Percentiles rank a stretch among this genome's conserved stretches.
phyloP scores from a whole-genome alignment of 768 basidiomycete genomes.

The Tremella fuciformis region DNA sequence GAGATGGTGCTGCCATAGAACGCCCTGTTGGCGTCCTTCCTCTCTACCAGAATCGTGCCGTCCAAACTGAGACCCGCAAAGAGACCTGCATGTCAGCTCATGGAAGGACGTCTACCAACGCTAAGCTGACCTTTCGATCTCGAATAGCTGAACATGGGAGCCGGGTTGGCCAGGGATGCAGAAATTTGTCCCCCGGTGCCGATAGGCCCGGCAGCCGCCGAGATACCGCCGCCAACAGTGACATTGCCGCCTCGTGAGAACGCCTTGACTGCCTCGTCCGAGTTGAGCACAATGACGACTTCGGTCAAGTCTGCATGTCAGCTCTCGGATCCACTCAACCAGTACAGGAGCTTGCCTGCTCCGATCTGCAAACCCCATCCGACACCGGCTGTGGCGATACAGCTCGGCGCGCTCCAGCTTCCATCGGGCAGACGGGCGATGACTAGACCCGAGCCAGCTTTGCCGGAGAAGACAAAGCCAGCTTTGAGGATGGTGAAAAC shows the following conservation, averaged over 20 bases:
- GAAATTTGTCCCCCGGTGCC: slow-evolving; percentile 90
- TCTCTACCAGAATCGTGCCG: slow-evolving; percentile 88
- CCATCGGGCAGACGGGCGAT: slow-evolving; percentile 90
- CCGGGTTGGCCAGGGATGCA: slow-evolving; percentile 70
- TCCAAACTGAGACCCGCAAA: slow-evolving; percentile 93
- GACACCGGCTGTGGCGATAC: slow-evolving; percentile 88
- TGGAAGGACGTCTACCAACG: not conserved
- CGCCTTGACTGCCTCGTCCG: slow-evolving; percentile 89
- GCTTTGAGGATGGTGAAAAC: slow-evolving; percentile 86
- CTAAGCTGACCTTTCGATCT: slow-evolving; percentile 75
- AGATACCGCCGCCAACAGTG: slow-evolving; percentile 73
- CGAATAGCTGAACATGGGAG: slow-evolving; percentile 96
- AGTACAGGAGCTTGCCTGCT: slow-evolving; percentile 70
- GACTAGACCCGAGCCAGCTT: slow-evolving; percentile 88
- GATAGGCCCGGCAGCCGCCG: slow-evolving; percentile 83
- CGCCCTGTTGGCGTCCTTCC: slow-evolving; percentile 92
- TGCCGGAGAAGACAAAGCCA: slow-evolving; percentile 91
- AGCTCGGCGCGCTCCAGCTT: slow-evolving; percentile 94
- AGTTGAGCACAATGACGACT: slow-evolving; percentile 95
- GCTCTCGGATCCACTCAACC: slow-evolving; percentile 5
- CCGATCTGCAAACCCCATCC: slow-evolving; percentile 69
- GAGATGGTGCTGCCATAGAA: slow-evolving; percentile 92
- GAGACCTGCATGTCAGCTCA: slow-evolving; percentile 59
- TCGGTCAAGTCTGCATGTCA: slow-evolving; percentile 56
- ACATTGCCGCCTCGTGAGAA: slow-evolving; percentile 95